Evolutionary conservation across 306 rosid genomes (phyloP), one percentile per base, ranked within the genome.

Genomic region (Sesbania bispinosa): DNA sequence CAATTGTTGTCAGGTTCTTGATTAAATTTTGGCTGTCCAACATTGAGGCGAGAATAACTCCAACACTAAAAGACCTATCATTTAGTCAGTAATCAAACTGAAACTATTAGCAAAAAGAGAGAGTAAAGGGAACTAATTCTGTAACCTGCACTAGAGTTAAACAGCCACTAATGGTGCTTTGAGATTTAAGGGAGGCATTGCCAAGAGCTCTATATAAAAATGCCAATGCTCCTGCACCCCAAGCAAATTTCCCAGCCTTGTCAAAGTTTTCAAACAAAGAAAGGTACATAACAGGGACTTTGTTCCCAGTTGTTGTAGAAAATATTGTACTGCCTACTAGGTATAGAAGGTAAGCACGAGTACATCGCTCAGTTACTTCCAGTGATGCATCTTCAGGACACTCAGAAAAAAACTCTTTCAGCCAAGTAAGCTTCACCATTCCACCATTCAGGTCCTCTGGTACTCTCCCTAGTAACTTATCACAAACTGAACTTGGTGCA

Each of bases 171-270:
- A 92, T 81, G 11, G 96, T 92, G 81, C 97, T 86, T 71, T 89
- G 97, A 67, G 93, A 85, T 77, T 87, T 92, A 16, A 89, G 93
- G 38, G 96, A 89, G 36, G 96, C 97, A 46, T 92, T 92, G 62
- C 96, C 96, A 27, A 92, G 91, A 59, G 97, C 89, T 69, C 98
- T 84, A 21, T 93, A 93, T 39, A 93, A 83, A 86, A 93, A 93
- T 38, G 98, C 92, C 84, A 92, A 71, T 48, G 96, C 96, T 60
- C 92, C 96, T 39, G 97, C 97, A 50, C 97, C 97, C 96, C 97
- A 92, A 6, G 97, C 96, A 76, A 71, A 84, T 65, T 81, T 84
- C 45, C 96, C 90, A 6, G 97, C 88, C 71, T 76, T 83, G 6
- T 89, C 92, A 70, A 92, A 89, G 82, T 83, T 74, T 75, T 87